Evolutionary conservation across 331 rosid species (phyloP), one percentile per base, ranked within the genome.

Genomic region (Malus hybrid): DNA sequence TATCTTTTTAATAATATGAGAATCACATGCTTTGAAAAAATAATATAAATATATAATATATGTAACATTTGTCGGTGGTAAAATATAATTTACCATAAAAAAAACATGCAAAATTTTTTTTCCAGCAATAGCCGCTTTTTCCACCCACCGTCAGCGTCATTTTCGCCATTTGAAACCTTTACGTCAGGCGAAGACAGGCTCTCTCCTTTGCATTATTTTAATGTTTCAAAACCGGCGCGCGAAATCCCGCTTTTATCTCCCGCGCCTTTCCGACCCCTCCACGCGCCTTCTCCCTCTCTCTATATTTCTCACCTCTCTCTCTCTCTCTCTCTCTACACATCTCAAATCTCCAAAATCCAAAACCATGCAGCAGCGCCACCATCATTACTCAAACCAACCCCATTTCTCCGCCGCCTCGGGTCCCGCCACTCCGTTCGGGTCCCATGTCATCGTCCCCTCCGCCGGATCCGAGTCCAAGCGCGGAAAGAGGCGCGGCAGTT

Each of bases 401-500:
- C 84, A 86, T 6, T 32, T 64, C 56, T 64, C 86, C 32, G 61
- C 79, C 36, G 80, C 80, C 3, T 71, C 69, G 0, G 44, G 27
- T 10, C 75, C 86, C 11, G 3, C 81, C 67, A 13, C 80, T 2
- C 81, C 74, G 1, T 63, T 55, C n/a, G 79, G 84, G 15, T 79
- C 78, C 2, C 18, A 68, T 56, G 29, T 65, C 33, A 0, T 29
- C 19, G 55, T 72, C 0, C 44, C 73, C 13, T 22, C 44, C 3
- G 75, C 85, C 18, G 44, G 74, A n/a, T 52, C 79, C 5, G 90
- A 85, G 0, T 19, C 9, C 2, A 95, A 90, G 77, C 83, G 79
- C 2, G 90, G 84, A 29, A 95, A 85, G 60, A 88, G 82, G 75
- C 93, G 99, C 0, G 99, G 99, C 7, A 85, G 84, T 60, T 95